Base-by-base conservation (phyloP, 2,329 filamentous ascomycete species). In the Fusarium penzigii region DNA sequence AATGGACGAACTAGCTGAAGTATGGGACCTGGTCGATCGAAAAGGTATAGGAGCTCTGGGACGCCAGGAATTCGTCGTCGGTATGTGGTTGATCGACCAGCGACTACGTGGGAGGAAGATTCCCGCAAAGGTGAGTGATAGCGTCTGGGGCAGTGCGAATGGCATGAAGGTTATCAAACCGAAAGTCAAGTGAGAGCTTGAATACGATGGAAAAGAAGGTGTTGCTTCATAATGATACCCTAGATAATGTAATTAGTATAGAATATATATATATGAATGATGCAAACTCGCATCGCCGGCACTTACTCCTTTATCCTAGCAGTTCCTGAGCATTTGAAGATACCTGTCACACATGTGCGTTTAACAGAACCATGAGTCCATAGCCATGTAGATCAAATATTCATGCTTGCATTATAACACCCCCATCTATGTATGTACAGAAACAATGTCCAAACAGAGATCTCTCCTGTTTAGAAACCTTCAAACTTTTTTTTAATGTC, bases 71-170 rank as follows among this genome's bases (percentile, higher is more conserved):
- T 94, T 94, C 68, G 87, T 94, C 0, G 89, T 93, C 2, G 90
- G 90, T 10, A 79, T 90, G 75, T 94, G 90, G 89, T 72, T 94
- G 44, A 82, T 94, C 36, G 90, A 94, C 68, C 89, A 92, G 76
- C 76, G 88, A 53, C 73, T 94, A n/a, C 84, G 88, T 59, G 90
- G 90, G 2, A 76, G 89, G 53, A 94, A 94, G 75, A 76, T 93
- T 17, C 90, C 90, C 0, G 74, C 80, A 13, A 83, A 81, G 63
- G 87, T 93, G 10, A 80, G 80, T 46, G 84, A 87, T 45, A 91
- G 87, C 64, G 87, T 93, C 6, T 94, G 90, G 90, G 80, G 78
- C 29, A 91, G 88, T 63, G 88, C 78, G 17, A 75, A 72, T 55
- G 80, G 76, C 4, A 69, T 81, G 59, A 71, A 68, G 62, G 69